Evolutionary conservation across 192 early-diverging fungal genomes (phyloP).

Genomic region (Linnemannia hyalina): DNA sequence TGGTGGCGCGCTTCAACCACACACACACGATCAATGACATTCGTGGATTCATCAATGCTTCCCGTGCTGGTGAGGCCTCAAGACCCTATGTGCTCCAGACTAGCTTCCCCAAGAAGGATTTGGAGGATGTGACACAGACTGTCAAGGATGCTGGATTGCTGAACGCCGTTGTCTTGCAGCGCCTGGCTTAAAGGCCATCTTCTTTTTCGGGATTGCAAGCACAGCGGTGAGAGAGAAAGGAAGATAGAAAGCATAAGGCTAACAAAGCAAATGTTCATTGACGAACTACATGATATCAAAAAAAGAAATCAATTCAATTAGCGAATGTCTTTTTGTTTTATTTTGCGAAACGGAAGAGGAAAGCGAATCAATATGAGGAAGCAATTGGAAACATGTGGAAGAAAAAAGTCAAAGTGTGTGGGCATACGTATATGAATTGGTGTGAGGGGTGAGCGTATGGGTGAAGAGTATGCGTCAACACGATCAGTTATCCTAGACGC

Average conservation of each 20-base stretch:
- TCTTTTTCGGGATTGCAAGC: neutral
- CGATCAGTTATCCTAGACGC: too few relatives aligned
- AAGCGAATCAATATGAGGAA: too few relatives aligned
- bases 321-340: too few relatives aligned
- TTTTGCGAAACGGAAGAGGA: too few relatives aligned
- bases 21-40: slow-evolving; percentile 91
- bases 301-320: too few relatives aligned
- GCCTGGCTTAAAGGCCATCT: slow-evolving; percentile 14
- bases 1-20: slow-evolving; percentile 93
- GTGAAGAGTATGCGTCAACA: too few relatives aligned
- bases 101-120: slow-evolving; percentile 87
- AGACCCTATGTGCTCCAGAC: slow-evolving; percentile 84
- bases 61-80: slow-evolving; percentile 68
- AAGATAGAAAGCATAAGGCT: neutral
- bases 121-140: slow-evolving; percentile 78
- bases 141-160: slow-evolving; percentile 87
- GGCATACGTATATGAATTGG: too few relatives aligned
- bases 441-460: too few relatives aligned
- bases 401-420: neutral
- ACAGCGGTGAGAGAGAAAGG: neutral
- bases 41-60: slow-evolving; percentile 77
- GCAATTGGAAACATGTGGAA: too few relatives aligned
- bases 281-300: neutral
- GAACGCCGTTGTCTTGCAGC: slow-evolving; percentile 90
- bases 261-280: too few relatives aligned